Conservation (phyloP, 23 red algal species). For the Agarophyton chilense region DNA sequence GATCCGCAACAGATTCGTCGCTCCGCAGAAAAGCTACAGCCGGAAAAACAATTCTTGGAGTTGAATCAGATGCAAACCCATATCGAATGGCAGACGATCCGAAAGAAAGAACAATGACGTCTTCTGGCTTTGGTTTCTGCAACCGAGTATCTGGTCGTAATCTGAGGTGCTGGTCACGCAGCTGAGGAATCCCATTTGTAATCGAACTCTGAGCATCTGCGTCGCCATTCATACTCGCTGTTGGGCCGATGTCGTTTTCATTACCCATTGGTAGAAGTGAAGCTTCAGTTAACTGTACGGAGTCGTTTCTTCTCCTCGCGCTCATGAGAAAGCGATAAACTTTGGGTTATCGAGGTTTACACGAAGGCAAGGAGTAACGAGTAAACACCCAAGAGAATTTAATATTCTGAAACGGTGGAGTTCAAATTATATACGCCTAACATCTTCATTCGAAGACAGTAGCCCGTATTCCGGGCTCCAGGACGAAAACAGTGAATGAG, state of each 20-base stretch:
- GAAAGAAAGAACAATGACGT: slow-evolving; percentile 61
- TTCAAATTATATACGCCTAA: too few species aligned
- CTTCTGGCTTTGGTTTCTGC: slow-evolving; percentile 42
- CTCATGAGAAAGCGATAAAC: not conserved
- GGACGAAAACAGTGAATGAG: too few species aligned
- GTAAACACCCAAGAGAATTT: too few species aligned
- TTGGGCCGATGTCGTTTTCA: not conserved
- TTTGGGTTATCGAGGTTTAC: not conserved
- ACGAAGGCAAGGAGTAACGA: too few species aligned
- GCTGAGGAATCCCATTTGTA: not conserved
- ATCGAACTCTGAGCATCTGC: not conserved
- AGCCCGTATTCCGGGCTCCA: too few species aligned
- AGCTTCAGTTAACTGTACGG: not conserved
- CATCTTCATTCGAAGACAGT: too few species aligned
- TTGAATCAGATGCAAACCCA: slow-evolving; percentile 48
- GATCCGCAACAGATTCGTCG: slow-evolving; percentile 10
- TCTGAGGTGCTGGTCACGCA: not conserved
- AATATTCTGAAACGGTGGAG: too few species aligned
- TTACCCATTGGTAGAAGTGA: not conserved
- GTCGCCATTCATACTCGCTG: not conserved
- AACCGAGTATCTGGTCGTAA: not conserved
- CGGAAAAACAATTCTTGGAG: slow-evolving; percentile 45
- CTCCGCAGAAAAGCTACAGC: slow-evolving; percentile 34
- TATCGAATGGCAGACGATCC: slow-evolving; percentile 60
- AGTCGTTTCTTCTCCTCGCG: not conserved